A percentile compares a stretch with the other conserved stretches of the same genome.
These are phyloP conservation scores for Punica granatum DNA, from an alignment of 345 rosid species.

Conservation along the genomic window DNA sequence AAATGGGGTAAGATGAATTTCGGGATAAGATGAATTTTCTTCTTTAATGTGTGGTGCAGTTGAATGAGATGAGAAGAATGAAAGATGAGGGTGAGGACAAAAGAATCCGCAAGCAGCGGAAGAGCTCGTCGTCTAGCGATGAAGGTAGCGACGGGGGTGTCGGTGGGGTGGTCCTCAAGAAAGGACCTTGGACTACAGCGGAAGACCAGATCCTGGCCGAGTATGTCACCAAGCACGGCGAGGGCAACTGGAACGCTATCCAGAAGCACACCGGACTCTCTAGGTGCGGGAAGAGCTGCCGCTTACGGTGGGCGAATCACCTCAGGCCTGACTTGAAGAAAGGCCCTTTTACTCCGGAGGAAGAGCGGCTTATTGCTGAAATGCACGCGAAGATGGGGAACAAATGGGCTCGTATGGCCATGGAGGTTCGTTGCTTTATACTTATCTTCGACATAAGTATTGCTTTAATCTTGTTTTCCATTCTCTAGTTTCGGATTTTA, in stretches of 20 bases:
- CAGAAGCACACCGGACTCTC: constrained; percentile 55
- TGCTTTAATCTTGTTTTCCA: not conserved
- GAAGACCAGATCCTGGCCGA: constrained; percentile 47
- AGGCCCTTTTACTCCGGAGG: constrained; percentile 40
- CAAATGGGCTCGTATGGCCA: constrained; percentile 59
- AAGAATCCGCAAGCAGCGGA: constrained; percentile 13
- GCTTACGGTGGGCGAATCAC: constrained; percentile 67
- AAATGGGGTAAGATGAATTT: too few relatives aligned
- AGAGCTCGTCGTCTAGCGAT: constrained; percentile 15
- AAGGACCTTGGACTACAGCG: constrained; percentile 54
- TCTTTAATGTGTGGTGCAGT: too few relatives aligned
- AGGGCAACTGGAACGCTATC: constrained; percentile 64
- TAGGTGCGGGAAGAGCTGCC: constrained; percentile 62
- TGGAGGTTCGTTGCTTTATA: constrained; percentile 26
- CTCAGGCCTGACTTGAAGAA: constrained; percentile 49
- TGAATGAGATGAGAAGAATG: constrained; percentile 10
- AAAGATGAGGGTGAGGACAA: constrained; percentile 13
- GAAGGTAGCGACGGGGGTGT: constrained; percentile 9
- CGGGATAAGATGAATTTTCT: too few relatives aligned
- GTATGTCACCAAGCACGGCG: constrained; percentile 50
- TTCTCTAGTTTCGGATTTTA: too few relatives aligned
- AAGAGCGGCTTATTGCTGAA: constrained; percentile 39
- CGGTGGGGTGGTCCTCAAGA: constrained; percentile 22
- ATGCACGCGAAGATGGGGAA: constrained; percentile 49
- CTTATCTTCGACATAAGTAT: too few relatives aligned